Base-by-base conservation (phyloP, 768 basidiomycete genomes). In the Amanita inopinata region DNA sequence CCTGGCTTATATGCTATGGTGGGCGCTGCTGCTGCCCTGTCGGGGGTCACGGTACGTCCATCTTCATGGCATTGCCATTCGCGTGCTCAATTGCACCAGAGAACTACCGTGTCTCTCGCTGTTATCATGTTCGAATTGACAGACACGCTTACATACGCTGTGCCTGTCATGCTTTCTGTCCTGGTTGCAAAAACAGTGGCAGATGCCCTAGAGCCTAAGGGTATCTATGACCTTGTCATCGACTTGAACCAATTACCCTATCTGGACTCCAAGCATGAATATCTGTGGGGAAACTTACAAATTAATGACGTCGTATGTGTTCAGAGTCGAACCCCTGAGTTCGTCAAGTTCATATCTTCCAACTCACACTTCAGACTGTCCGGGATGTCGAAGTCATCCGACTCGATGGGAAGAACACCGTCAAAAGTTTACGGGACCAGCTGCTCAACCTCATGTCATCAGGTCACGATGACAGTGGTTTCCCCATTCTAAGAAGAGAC, bases 41-140 rank as follows among this genome's bases (percentile, higher is more conserved):
- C 92, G 20, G 94, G 96, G n/a, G 93, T 97, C 11, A 97, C 94
- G 40, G 81, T 90, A 45, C 63, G 80, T 52, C 37, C 15, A 28
- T n/a, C 27, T 19, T 33, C 24, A 20, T 28, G 7, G 5, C 11
- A 18, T 38, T 9, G 32, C 35, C 19, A 15, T 17, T 5, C 8
- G 6, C 23, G 28, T 22, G 18, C 34, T 49, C 19, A 46, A 17
- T 38, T 6, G 10, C 11, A 46, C 25, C 46, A 87, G 81, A 69
- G 89, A 25, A 91, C 88, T 17, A 92, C 89, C 0, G 86, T 98
- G 18, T 93, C 91, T 0, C 73, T 97, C 43, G 91, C 91, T 3
- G 96, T 98, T 38, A 99, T 98, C 61, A 89, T 75, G 73, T 90
- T 97, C 55, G 94, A 98, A 56, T 68, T 98, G 31, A 94, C 94